Conservation (phyloP, 1,139 yeast species). For the Lizanozyma gosingica region DNA sequence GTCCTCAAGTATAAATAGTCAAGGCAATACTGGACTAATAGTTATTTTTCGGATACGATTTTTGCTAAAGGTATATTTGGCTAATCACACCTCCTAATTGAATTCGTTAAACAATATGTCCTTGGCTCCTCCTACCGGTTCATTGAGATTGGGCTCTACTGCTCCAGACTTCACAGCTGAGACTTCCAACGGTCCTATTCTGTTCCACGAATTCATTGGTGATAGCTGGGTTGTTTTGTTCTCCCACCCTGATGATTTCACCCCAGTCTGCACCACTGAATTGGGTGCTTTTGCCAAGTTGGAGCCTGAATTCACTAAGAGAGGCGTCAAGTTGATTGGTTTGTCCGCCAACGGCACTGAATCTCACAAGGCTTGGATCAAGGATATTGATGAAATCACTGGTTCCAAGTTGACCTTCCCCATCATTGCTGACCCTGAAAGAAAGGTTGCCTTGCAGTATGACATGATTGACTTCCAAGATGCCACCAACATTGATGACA, state of each 20-base stretch:
- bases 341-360: constrained; percentile 65
- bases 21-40: no score
- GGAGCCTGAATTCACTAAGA: constrained; percentile 71
- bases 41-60: no score
- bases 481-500: constrained; percentile 48
- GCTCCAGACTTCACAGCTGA: constrained; percentile 78
- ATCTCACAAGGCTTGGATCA: constrained; percentile 72
- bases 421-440: constrained; percentile 66
- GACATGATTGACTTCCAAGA: constrained; percentile 75
- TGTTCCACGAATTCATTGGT: constrained; percentile 69
- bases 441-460: constrained; percentile 59
- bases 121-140: constrained; percentile 1
- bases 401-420: constrained; percentile 65
- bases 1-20: no score
- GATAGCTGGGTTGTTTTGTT: constrained; percentile 72
- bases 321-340: constrained; percentile 72
- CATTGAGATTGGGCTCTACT: constrained; percentile 48
- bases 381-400: constrained; percentile 73
- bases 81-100: no score
- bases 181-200: constrained; percentile 65
- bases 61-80: no score
- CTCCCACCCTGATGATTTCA: constrained; percentile 83
- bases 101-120: no score
- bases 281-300: constrained; percentile 80
- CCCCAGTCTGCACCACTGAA: constrained; percentile 88